Base-by-base conservation (phyloP, 331 rosid species). In the Malus hybrid region DNA sequence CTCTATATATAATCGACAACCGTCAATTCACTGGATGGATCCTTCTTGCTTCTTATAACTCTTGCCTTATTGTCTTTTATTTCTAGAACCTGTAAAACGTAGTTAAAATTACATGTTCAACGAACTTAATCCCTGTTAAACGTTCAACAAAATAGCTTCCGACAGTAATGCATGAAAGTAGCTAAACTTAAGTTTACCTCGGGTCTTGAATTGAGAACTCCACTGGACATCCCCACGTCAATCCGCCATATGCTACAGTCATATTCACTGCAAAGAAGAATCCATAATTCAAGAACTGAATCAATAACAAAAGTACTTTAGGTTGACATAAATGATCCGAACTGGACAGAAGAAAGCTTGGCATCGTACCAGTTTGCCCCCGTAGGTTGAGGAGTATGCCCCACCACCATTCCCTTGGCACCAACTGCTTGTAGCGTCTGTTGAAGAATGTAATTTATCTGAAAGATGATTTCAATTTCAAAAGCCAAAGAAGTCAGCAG, bases 211-310 rank as follows among this genome's bases (percentile, higher is more conserved):
- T 92, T 85, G 67, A 90, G 97, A 66, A 94, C 97, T 72, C 99
- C 99, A 29, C 96, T 78, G 18, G 99, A 94, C 99, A 94, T 94
- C 76, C 99, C 99, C 59, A 94, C 96, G 56, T 94, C 99, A 27
- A 94, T 69, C n/a, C 99, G 86, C 99, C 99, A 94, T 82, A 94
- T 88, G 89, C 93, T 90, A 78, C 97, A 89, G 74, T 94, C 77
- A 83, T 90, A 94, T 87, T 92, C 84, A 83, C 99, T 94, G 93
- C 76, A 73, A 36, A 33, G 19, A 31, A 72, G 57, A 76, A 62
- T 10, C 5, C 44, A 61, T 55, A 63, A 65, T 29, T 72, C 15
- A 22, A 46, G 57, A 27, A 42, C 44, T 12, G 31, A 55, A 28
- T 33, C 20, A 6, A n/a, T 5, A 12, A 16, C 34, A 15, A 48